Evolutionary conservation across 108 stramenopile genomes (phyloP), one percentile per base, ranked within the genome.

Genomic region (Hondaea fermentalgiana): DNA sequence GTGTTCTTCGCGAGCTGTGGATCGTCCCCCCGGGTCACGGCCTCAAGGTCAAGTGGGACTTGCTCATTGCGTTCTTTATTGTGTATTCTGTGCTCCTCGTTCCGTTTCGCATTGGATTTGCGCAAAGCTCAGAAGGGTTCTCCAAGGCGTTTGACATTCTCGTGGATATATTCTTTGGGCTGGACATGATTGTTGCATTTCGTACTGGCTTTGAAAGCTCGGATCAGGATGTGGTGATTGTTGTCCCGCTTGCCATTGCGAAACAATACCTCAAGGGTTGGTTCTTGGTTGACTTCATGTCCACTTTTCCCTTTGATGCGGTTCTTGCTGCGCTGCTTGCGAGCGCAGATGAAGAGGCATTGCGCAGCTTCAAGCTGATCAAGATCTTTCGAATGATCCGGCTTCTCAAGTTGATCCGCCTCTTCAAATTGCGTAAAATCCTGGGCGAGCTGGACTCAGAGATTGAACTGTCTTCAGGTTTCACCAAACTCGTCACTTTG

Each of bases 291-390:
- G 93, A 93, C 83, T 45, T 93, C 6, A 4, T 92, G 55, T 89
- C 89, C 87, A 92, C 91, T n/a, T 35, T 93, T 17, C 93, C 93
- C 4, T 92, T 93, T 51, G 93, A 93, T 87, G 64, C 59, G 59
- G 47, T 91, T 5, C 28, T 45, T 0, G 35, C 43, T 10, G 58
- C 58, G 47, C n/a, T 47, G 25, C 12, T 58, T 45, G 49, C 17
- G 16, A 47, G 88, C 35, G 59, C 87, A 60, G 60, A 90, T 8
- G 53, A 49, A 25, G 57, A 59, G n/a, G 90, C 49, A 14, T 59
- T 92, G 45, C 87, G 91, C 5, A 45, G 47, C 16, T 47, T 93
- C 14, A 90, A 89, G 88, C 90, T 93, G 55, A 87, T 93, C 17
- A 55, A 91, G 47, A 76, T 89, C 25, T 55, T 93, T 60, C 72